phyloP scores from a whole-genome alignment of 768 basidiomycete genomes.

The Termitomyces sp. region DNA sequence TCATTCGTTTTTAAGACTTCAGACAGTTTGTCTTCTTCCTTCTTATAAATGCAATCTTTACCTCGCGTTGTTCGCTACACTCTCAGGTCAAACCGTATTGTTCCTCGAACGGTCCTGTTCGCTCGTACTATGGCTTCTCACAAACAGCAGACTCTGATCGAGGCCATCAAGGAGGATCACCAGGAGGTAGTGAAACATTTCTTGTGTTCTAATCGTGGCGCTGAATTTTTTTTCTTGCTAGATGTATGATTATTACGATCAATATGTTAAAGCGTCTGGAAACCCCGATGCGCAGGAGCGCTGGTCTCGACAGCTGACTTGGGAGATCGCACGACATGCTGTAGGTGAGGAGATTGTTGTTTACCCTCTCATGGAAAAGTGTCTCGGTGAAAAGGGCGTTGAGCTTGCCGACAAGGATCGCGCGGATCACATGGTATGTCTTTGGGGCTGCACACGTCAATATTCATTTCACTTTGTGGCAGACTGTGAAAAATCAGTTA shows the following conservation, averaged over 20 bases:
- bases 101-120: background rate
- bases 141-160: slow-evolving; percentile 26
- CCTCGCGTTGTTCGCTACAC: background rate
- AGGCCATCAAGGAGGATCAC: slow-evolving; percentile 45
- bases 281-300: slow-evolving; percentile 44
- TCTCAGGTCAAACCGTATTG: background rate
- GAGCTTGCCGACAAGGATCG: slow-evolving; percentile 52
- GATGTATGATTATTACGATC: slow-evolving; percentile 55
- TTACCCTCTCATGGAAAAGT: slow-evolving; percentile 56
- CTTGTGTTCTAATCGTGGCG: background rate
- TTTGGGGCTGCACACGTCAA: background rate
- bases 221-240: slow-evolving; percentile 14
- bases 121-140: slow-evolving; percentile 15
- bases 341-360: slow-evolving; percentile 61
- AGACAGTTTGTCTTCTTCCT: background rate
- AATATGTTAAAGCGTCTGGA: slow-evolving; percentile 36
- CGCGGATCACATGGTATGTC: slow-evolving; percentile 46
- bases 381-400: slow-evolving; percentile 46
- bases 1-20: background rate
- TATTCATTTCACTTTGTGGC: background rate
- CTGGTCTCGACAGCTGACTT: slow-evolving; percentile 52
- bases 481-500: slow-evolving; percentile 16
- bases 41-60: background rate
- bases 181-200: slow-evolving; percentile 31
- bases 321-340: slow-evolving; percentile 60